Conservation (phyloP, 331 rosid species). For the Rosa hybrid region DNA sequence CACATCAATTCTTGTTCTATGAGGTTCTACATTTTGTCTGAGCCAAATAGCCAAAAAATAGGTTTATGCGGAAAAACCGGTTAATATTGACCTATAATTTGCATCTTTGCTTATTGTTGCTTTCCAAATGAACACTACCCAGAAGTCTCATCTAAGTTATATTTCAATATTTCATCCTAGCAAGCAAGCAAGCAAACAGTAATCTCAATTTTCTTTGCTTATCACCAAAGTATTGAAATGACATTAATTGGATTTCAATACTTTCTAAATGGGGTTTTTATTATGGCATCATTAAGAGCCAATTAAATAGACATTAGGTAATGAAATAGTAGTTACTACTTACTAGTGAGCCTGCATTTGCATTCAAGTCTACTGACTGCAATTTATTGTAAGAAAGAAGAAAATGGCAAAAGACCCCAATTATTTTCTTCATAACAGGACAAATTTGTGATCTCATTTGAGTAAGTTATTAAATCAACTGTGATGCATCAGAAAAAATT, state of each 20-base stretch:
- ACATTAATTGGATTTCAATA: neutral
- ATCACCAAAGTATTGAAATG: neutral
- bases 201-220: neutral
- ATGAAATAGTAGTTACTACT: neutral
- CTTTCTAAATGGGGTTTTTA: neutral
- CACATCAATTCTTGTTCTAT: neutral
- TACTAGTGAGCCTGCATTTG: neutral
- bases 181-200: neutral
- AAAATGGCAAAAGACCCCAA: conserved; percentile 29
- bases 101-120: conserved; percentile 36
- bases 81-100: conserved; percentile 11
- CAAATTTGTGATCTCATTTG: conserved; percentile 31
- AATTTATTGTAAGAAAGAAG: conserved; percentile 25
- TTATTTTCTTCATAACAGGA: conserved; percentile 24
- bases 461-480: conserved; percentile 18
- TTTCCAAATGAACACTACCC: conserved; percentile 24
- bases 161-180: neutral
- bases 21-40: neutral
- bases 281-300: neutral
- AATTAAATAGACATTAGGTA: neutral
- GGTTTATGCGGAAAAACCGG: conserved; percentile 42
- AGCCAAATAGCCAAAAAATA: neutral
- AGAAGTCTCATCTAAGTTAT: neutral
- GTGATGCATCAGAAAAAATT: conserved; percentile 11
- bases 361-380: conserved; percentile 23